Evolutionary conservation across 2,329 filamentous ascomycete species (phyloP).

Genomic region (Lachnellula suecica): DNA sequence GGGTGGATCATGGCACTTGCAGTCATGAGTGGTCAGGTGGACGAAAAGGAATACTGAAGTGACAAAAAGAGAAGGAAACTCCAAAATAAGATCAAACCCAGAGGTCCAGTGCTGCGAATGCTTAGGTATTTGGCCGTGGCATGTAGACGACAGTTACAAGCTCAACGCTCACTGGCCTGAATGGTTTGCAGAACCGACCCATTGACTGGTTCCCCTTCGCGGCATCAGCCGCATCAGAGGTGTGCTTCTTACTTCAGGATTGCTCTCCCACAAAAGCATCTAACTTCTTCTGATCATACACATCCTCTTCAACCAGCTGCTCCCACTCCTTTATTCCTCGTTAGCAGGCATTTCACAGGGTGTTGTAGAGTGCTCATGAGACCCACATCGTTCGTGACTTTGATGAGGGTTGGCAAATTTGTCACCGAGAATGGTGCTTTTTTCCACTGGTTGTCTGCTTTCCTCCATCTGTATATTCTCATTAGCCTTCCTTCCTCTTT

Average conservation of each 20-base stretch:
- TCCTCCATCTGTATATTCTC: constrained; percentile 22
- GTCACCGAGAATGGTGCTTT: constrained; percentile 25
- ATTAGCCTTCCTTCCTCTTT: background rate
- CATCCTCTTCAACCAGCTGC: constrained; percentile 25
- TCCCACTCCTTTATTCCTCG: constrained; percentile 18
- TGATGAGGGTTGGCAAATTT: constrained; percentile 27
- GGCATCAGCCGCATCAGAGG: background rate
- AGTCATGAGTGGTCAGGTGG: too few relatives aligned
- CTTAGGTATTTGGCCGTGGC: too few relatives aligned
- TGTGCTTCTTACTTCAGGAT: background rate
- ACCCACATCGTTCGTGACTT: constrained; percentile 15
- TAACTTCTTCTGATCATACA: constrained; percentile 26
- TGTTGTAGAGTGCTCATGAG: background rate
- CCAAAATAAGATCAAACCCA: too few relatives aligned
- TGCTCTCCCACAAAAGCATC: constrained; percentile 16
- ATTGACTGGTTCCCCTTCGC: background rate
- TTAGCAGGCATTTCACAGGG: constrained; percentile 6
- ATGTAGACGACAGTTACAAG: too few relatives aligned
- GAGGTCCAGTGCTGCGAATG: too few relatives aligned
- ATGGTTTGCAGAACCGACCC: too few relatives aligned
- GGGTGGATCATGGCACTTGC: too few relatives aligned
- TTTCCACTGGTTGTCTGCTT: constrained; percentile 24
- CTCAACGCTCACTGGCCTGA: too few relatives aligned
- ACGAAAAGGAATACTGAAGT: too few relatives aligned
- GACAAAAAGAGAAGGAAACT: too few relatives aligned